Evolutionary conservation across 768 basidiomycete species (phyloP).

Genomic region (Russula sp.): DNA sequence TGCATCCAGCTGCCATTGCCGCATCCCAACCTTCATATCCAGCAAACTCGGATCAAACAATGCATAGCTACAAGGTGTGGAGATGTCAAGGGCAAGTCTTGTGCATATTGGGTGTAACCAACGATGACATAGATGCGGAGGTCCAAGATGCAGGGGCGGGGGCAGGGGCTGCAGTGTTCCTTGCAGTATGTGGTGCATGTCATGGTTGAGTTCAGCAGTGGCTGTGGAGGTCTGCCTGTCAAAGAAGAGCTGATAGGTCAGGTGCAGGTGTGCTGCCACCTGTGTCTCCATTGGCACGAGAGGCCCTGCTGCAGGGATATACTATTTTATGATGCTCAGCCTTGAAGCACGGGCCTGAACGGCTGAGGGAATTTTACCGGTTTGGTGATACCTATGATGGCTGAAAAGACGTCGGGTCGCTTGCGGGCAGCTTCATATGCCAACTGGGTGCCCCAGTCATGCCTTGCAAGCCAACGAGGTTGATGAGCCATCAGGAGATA

Average conservation of each 20-base stretch:
- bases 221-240: conserved; percentile 42
- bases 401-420: conserved; percentile 57
- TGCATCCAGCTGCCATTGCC: not conserved
- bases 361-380: conserved; percentile 41
- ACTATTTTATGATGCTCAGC: conserved; percentile 36
- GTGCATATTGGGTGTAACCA: no score
- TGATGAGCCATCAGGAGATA: not conserved
- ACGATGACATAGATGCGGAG: no score
- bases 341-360: not conserved
- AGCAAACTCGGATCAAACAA: not conserved
- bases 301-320: conserved; percentile 44
- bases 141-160: no score
- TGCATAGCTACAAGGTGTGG: no score
- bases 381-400: conserved; percentile 48
- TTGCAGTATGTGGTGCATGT: conserved; percentile 51
- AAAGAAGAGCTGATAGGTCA: conserved; percentile 56
- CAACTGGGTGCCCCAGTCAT: conserved; percentile 67
- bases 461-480: conserved; percentile 32
- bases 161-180: conserved; percentile 47
- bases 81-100: no score
- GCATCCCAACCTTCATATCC: no score
- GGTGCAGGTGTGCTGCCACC: conserved; percentile 37
- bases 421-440: conserved; percentile 65
- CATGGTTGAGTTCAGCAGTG: conserved; percentile 43
- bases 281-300: conserved; percentile 42